These are phyloP conservation scores for Colletotrichum destructivum DNA, from an alignment of 2,329 filamentous ascomycete genomes.

Conservation along the genomic window DNA sequence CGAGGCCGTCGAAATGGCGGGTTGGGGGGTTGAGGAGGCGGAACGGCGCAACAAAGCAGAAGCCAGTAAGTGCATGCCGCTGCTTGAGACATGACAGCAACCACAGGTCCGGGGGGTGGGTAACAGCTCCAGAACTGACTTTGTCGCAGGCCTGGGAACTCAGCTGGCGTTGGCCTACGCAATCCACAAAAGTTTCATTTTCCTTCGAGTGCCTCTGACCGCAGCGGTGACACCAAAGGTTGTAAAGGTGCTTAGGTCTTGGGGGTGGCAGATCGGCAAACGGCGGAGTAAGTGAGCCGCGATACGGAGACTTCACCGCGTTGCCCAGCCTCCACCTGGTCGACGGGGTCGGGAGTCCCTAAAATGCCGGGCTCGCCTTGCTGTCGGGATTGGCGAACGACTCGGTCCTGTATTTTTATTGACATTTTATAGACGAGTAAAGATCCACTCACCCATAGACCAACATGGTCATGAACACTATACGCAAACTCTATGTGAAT, in stretches of 20 bases:
- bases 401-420: constrained; percentile 23
- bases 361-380: constrained; percentile 19
- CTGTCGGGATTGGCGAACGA: constrained; percentile 17
- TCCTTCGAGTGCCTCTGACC: constrained; percentile 92
- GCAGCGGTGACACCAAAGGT: constrained; percentile 93
- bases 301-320: constrained; percentile 9
- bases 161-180: constrained; percentile 95
- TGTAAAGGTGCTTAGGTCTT: constrained; percentile 87
- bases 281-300: constrained; percentile 38
- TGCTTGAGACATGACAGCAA: constrained; percentile 9
- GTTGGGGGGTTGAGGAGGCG: constrained; percentile 76
- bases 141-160: constrained; percentile 73
- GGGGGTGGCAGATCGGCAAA: constrained; percentile 97
- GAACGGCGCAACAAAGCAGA: constrained; percentile 73
- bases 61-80: constrained; percentile 77
- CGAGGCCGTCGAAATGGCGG: constrained; percentile 65
- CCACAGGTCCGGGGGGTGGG: constrained; percentile 1
- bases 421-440: constrained; percentile 35
- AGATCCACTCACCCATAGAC: constrained; percentile 40
- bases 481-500: constrained; percentile 25
- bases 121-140: constrained; percentile 41
- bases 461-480: constrained; percentile 10
- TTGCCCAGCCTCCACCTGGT: constrained; percentile 2
- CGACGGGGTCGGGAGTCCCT: constrained; percentile 23
- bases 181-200: constrained; percentile 98